phyloP scores from a whole-genome alignment of 2,329 filamentous ascomycete species.

The Hypoxylon rubiginosum region DNA sequence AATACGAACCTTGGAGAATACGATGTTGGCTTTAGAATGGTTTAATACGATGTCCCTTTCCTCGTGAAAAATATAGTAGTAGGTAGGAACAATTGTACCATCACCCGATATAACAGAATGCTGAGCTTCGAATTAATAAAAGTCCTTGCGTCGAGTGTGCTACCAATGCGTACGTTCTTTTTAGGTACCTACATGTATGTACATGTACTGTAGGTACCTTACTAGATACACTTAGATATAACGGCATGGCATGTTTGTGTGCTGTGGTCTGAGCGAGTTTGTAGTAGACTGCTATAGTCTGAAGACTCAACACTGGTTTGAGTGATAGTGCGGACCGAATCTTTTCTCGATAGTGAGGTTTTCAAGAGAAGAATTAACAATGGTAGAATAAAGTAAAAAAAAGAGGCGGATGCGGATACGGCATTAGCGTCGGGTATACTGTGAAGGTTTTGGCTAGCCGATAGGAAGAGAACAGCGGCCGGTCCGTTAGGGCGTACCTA shows the following conservation, averaged over 20 bases:
- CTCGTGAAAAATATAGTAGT: neutral
- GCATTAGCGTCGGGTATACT: constrained; percentile 29
- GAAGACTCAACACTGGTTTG: constrained; percentile 1
- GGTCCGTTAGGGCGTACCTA: constrained; percentile 12
- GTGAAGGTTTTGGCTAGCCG: constrained; percentile 16
- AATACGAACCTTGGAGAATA: constrained; percentile 33
- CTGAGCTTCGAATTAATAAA: neutral
- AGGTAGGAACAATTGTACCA: neutral
- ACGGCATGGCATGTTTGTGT: neutral
- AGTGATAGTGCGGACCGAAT: constrained; percentile 8
- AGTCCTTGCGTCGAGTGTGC: neutral
- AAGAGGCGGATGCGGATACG: constrained; percentile 15
- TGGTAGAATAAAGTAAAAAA: neutral
- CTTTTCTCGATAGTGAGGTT: neutral
- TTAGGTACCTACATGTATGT: no score
- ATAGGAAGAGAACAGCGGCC: constrained; percentile 8
- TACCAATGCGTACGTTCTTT: no score
- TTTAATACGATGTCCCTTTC: constrained; percentile 22
- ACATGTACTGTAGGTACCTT: no score
- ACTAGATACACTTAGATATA: no score
- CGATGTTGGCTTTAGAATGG: constrained; percentile 26
- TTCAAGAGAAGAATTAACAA: neutral
- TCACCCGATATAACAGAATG: neutral
- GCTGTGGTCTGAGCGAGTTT: no score
- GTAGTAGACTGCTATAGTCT: neutral